Evolutionary conservation across 2,329 filamentous ascomycete genomes (phyloP).

Genomic region (Colletotrichum truncatum): DNA sequence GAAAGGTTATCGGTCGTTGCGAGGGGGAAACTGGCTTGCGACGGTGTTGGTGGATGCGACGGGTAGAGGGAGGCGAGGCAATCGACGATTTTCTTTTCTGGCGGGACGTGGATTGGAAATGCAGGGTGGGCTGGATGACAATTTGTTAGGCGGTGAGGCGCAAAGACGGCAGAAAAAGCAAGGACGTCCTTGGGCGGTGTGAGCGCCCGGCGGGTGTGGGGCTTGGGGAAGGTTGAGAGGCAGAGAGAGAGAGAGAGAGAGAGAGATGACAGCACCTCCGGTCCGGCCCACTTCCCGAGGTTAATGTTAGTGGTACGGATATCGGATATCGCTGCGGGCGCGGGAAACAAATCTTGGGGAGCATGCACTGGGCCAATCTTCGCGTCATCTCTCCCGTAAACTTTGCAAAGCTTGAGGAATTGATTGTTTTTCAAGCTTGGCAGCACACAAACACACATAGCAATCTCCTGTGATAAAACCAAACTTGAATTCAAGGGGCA

Average conservation of each 20-base stretch:
- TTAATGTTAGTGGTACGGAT: constrained; percentile 7
- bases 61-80: neutral
- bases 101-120: constrained; percentile 15
- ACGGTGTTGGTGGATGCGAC: neutral
- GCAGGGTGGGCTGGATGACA: constrained; percentile 19
- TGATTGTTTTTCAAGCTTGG: too few relatives aligned
- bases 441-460: too few relatives aligned
- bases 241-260: too few relatives aligned
- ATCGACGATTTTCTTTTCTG: constrained; percentile 6
- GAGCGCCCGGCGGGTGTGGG: neutral
- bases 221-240: too few relatives aligned
- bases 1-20: neutral
- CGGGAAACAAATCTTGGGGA: constrained; percentile 13
- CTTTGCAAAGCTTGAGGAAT: neutral
- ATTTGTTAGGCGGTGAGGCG: constrained; percentile 28
- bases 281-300: constrained; percentile 28
- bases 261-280: too few relatives aligned
- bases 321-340: neutral
- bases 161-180: constrained; percentile 22
- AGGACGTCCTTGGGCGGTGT: neutral
- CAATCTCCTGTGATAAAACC: neutral
- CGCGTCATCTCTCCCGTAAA: neutral
- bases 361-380: neutral
- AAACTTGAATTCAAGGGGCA: neutral
- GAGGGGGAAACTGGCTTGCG: neutral